phyloP scores from a whole-genome alignment of 345 rosid genomes.

The Raphanus sativus region DNA sequence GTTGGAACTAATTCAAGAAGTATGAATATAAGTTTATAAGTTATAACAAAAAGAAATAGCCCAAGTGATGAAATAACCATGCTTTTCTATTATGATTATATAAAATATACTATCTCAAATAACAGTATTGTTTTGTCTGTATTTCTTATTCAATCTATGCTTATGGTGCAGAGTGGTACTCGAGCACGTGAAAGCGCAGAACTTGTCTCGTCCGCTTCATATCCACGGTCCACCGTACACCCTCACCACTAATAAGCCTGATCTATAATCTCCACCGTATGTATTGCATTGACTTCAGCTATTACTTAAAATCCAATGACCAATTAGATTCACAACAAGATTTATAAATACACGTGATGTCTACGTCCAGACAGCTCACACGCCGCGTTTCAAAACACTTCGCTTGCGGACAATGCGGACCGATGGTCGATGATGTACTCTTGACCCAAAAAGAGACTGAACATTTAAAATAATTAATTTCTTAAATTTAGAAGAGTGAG shows the following conservation, averaged over 20 bases:
- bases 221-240: conserved; percentile 17
- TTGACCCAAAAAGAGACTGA: conserved; percentile 15
- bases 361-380: conserved; percentile 31
- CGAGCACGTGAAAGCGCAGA: conserved; percentile 34
- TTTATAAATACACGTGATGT: conserved; percentile 17
- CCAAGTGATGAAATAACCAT: neutral
- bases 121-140: conserved; percentile 5
- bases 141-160: neutral
- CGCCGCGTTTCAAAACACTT: conserved; percentile 38
- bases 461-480: neutral
- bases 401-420: conserved; percentile 43
- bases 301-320: conserved; percentile 14
- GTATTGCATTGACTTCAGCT: neutral
- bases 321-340: neutral
- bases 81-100: neutral
- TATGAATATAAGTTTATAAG: no score
- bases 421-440: conserved; percentile 33
- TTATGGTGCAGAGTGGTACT: conserved; percentile 23
- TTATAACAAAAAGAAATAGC: neutral
- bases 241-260: neutral
- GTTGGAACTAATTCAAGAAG: no score
- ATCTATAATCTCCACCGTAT: conserved; percentile 23
- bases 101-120: neutral
- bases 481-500: conserved; percentile 2
- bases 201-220: conserved; percentile 9